Evolutionary conservation across 352 stramenopile genomes (phyloP), one percentile per base, ranked within the genome.

Genomic region (Globisporangium canariense): DNA sequence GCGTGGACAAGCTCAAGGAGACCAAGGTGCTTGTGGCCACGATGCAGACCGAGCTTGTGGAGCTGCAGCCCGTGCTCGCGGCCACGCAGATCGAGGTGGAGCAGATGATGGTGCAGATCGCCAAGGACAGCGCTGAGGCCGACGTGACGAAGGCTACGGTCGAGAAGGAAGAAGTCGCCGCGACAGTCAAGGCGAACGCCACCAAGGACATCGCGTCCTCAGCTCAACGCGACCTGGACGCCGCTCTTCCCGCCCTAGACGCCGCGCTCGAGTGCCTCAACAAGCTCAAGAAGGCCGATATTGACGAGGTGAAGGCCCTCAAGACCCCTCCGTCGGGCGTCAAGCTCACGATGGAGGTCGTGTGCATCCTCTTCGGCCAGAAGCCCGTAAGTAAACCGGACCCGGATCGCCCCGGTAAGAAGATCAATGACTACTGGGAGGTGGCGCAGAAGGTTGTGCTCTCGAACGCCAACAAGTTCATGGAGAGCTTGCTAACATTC

Each of bases 311-410:
- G 3, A 98, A 98, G 66, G 89, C 88, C 7, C 70, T 97, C 2
- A 97, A 97, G 64, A 97, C 88, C 0, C 91, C 91, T n/a, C 89
- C 91, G 3, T 78, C 83, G 14, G 91, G 91, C 57, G 91, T 98
- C 3, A 96, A 96, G 54, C 69, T 98, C 10, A 98, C 91, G 14
- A 97, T 98, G 85, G 87, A 97, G 69, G 90, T 97, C 9, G 90
- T 96, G 45, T 94, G 86, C 64, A 83, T 97, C 53, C 76, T 97
- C 13, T 98, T 98, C 63, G 84, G 89, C 4, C 86, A 97, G 50
- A 97, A 97, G 51, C 90, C 92, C 3, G 84, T 93, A 18, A 93
- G 75, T 55, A 95, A 96, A 50, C 81, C 86, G 1, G 90, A 98
- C 53, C 88, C 88, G 0, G 83, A 96, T 67, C 75, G 87, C 8